Conservation (phyloP, 2,329 filamentous ascomycete species). For the Colletotrichum lini region DNA sequence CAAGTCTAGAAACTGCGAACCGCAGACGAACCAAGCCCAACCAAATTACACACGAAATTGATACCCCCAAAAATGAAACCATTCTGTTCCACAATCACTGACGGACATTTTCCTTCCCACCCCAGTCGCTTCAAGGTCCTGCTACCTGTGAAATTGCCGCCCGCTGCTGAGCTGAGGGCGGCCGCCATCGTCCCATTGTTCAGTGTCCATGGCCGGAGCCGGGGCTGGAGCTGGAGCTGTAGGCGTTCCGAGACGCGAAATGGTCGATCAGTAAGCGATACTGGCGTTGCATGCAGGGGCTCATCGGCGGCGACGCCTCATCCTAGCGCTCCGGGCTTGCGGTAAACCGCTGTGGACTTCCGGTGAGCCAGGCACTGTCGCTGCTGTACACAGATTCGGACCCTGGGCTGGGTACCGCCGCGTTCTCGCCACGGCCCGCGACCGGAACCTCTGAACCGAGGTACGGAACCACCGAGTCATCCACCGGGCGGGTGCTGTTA, state of each 20-base stretch:
- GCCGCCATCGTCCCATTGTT: not conserved
- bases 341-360: not conserved
- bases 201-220: not conserved
- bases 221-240: too few relatives aligned
- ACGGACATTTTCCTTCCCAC: too few relatives aligned
- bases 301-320: not conserved
- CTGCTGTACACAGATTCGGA: not conserved
- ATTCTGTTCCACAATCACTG: not conserved
- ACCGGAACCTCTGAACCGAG: not conserved
- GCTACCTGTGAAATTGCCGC: too few relatives aligned
- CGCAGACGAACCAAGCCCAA: not conserved
- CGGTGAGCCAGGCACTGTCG: not conserved
- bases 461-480: not conserved
- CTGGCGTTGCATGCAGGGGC: not conserved
- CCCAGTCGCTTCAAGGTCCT: too few relatives aligned
- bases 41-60: constrained; percentile 35
- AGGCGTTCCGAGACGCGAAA: too few relatives aligned
- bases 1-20: constrained; percentile 14
- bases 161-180: not conserved
- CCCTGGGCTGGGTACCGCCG: not conserved
- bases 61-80: constrained; percentile 27
- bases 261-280: not conserved
- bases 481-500: too few relatives aligned
- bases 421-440: not conserved
- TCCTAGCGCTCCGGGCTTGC: not conserved